phyloP scores from a whole-genome alignment of 495 filamentous ascomycete species.

The Penicillium herquei region DNA sequence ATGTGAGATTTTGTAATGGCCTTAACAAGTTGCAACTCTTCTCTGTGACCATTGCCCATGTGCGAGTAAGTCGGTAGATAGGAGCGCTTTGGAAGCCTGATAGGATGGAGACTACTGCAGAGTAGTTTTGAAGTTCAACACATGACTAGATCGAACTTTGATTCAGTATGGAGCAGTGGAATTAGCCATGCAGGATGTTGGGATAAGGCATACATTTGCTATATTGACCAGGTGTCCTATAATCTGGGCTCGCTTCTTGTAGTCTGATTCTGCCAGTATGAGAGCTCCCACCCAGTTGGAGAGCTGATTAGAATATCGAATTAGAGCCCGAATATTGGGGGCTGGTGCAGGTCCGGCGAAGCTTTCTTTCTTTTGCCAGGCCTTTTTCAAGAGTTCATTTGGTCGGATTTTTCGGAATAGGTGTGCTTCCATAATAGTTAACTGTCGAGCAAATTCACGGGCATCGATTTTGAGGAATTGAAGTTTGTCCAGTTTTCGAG shows the following conservation, averaged over 20 bases:
- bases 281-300: constrained; percentile 96
- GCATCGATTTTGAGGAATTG: constrained; percentile 93
- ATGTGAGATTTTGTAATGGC: constrained; percentile 80
- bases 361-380: constrained; percentile 77
- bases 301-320: constrained; percentile 90
- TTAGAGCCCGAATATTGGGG: constrained; percentile 83
- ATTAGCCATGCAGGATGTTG: background rate
- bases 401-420: constrained; percentile 84
- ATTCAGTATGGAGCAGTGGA: background rate
- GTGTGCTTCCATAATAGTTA: constrained; percentile 88
- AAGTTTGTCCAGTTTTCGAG: constrained; percentile 93
- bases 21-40: constrained; percentile 69
- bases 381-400: constrained; percentile 87
- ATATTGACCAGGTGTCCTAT: constrained; percentile 92
- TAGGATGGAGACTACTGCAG: constrained; percentile 88
- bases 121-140: constrained; percentile 83
- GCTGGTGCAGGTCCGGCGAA: constrained; percentile 75
- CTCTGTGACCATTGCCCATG: constrained; percentile 81
- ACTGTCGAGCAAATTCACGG: constrained; percentile 84
- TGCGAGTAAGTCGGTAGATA: constrained; percentile 81
- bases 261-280: constrained; percentile 83
- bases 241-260: constrained; percentile 86
- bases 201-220: constrained; percentile 64
- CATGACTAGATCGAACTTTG: constrained; percentile 62
- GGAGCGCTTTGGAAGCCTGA: constrained; percentile 85